Conservation (phyloP, 345 rosid species). For the Salix caprea region DNA sequence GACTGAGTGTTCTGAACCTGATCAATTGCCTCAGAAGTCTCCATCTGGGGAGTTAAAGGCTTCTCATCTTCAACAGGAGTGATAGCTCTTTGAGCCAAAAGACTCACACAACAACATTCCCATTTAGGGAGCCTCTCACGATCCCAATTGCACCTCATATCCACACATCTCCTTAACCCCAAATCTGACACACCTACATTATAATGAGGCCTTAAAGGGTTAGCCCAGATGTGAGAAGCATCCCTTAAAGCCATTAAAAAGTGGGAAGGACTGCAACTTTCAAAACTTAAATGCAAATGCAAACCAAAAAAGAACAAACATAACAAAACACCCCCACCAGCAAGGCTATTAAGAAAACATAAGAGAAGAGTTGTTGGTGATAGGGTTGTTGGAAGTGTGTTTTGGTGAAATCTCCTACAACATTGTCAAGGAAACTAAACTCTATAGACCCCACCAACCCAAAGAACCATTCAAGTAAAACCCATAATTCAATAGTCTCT, state of each 20-base stretch:
- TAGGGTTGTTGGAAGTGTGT: conserved; percentile 14
- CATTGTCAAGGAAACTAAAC: conserved; percentile 17
- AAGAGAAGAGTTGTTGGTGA: conserved; percentile 14
- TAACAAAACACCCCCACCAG: neutral
- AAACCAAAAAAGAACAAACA: neutral
- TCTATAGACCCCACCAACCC: neutral
- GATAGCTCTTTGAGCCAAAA: conserved; percentile 41
- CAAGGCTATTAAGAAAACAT: neutral
- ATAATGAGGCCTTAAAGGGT: conserved; percentile 36
- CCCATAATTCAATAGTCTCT: neutral
- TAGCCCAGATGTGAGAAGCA: conserved; percentile 45
- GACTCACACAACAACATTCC: conserved; percentile 45
- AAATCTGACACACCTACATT: conserved; percentile 32
- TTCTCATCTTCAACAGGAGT: conserved; percentile 61
- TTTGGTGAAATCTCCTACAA: conserved; percentile 26
- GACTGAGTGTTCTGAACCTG: conserved; percentile 29
- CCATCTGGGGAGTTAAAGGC: conserved; percentile 36
- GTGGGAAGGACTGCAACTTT: conserved; percentile 5
- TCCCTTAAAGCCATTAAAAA: conserved; percentile 56
- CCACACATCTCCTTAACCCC: conserved; percentile 32
- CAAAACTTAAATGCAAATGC: conserved; percentile 14
- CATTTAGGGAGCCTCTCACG: conserved; percentile 23
- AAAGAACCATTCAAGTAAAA: neutral
- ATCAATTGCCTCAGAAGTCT: conserved; percentile 42
- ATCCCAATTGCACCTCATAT: conserved; percentile 24